Evolutionary conservation across 2,329 filamentous ascomycete genomes (phyloP), one percentile per base, ranked within the genome.

Genomic region (Huntiella savannae): DNA sequence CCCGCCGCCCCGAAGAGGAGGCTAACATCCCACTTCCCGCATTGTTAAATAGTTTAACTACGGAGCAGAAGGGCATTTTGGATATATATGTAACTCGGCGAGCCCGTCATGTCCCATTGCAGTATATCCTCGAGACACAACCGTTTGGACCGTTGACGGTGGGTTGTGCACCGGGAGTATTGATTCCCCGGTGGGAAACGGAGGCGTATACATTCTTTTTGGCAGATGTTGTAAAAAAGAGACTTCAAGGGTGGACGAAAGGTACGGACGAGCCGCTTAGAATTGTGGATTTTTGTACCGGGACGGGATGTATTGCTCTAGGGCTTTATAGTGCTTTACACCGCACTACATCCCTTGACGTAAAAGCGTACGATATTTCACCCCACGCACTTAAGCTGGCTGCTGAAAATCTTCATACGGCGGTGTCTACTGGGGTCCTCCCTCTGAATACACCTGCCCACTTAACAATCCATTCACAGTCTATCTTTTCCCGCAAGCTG

Each of bases 121-220:
- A 96, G 59, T 96, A 96, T 58, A 70, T 96, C 16, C 65, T 98
- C 1, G 86, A 86, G 3, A 77, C 78, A 4, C 86, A 95, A 59
- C 91, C 81, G 1, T 96, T 98, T 62, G 88, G 87, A 0, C 64
- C 75, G 4, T 62, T 96, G 12, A 80, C 94, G 37, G 80, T 98
- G 40, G 63, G 70, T 46, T 95, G 87, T 57, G 67, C 66, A 22
- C 72, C 68, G 8, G 83, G 83, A 2, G 87, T 96, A 4, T 65
- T 98, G 48, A 93, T 96, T 52, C 91, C 91, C 33, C 73, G 88
- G 65, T 67, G 73, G 17, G 81, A 86, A 59, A 85, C 82, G 3
- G 81, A 85, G 60, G 70, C 77, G 2, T 82, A 79, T 57, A 75
- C 71, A 1, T 59, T 64, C 22, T 63, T 75, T 53, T 63, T 82